Base-by-base conservation (phyloP, 441 rosid species). In the Geranium incanum region DNA sequence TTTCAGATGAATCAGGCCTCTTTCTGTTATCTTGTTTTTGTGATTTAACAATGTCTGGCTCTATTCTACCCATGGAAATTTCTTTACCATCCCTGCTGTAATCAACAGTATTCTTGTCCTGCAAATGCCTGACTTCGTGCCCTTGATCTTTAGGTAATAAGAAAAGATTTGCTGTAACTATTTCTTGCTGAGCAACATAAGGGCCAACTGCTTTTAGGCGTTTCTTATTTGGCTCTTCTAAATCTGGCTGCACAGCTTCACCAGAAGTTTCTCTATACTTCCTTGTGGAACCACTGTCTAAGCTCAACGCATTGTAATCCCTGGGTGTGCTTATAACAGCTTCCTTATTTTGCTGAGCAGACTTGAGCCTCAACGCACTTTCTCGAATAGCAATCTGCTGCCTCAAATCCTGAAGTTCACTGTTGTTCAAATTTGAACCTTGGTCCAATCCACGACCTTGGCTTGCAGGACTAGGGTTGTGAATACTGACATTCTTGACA, bases 371-470 rank as follows among this genome's bases (percentile, higher is more conserved):
- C 84, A 85, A 80, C 79, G 90, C 91, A 71, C 77, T 84, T 85
- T 94, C 97, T 65, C 94, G 87, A 67, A 81, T 84, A 15, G 95
- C 97, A 87, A 94, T 94, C 88, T 89, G 93, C 85, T 88, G 94
- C 85, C 89, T 86, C 82, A 94, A 84, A 72, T 92, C 97, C 79
- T 52, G 84, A 75, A 89, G 89, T 77, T 94, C 81, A 70, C 71
- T 78, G 69, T 74, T 80, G 77, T 72, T 87, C 70, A 80, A 77
- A 63, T 78, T 84, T 70, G 67, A 74, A 74, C 68, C 83, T 76
- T 71, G 89, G 50, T 80, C 90, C 75, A 71, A 70, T 70, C 73
- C 81, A 74, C 8, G 76, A 72, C 81, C 87, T 71, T 79, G 88
- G 81, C 76, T 81, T 60, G 75, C 80, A 50, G 72, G 72, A 70